Percentiles rank a stretch among this genome's conserved stretches.
These are phyloP conservation scores for Colletotrichum sp. DNA, from an alignment of 2,329 filamentous ascomycete genomes.

Conservation along the genomic window DNA sequence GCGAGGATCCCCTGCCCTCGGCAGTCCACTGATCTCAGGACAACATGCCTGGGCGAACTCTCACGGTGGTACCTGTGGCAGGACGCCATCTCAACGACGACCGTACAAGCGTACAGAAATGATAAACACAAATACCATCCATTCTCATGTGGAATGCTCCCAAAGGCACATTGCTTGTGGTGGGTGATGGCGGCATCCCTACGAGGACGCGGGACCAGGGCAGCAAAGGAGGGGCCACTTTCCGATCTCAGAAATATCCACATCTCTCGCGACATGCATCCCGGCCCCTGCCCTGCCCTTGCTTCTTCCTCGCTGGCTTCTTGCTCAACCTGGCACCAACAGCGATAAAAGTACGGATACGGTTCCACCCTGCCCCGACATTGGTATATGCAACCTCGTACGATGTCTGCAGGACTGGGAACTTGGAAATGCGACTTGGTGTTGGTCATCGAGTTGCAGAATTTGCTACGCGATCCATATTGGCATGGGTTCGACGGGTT, in stretches of 20 bases:
- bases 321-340: not conserved
- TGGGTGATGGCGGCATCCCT: not conserved
- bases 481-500: not conserved
- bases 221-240: not conserved
- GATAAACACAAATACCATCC: not conserved
- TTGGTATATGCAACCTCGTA: not conserved
- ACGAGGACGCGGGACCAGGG: not conserved
- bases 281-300: not conserved
- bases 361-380: not conserved
- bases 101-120: not conserved
- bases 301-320: not conserved
- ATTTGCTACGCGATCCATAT: not conserved
- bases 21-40: not conserved
- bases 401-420: not conserved
- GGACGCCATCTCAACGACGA: not conserved
- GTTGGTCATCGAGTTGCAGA: not conserved
- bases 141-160: not conserved
- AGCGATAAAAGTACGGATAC: not conserved
- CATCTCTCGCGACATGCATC: not conserved
- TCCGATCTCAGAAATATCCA: not conserved
- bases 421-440: not conserved
- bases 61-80: not conserved
- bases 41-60: fast-evolving
- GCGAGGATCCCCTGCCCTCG: not conserved
- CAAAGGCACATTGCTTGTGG: not conserved